Base-by-base conservation (phyloP, 2,329 filamentous ascomycete species). In the Curvularia spicifera region DNA sequence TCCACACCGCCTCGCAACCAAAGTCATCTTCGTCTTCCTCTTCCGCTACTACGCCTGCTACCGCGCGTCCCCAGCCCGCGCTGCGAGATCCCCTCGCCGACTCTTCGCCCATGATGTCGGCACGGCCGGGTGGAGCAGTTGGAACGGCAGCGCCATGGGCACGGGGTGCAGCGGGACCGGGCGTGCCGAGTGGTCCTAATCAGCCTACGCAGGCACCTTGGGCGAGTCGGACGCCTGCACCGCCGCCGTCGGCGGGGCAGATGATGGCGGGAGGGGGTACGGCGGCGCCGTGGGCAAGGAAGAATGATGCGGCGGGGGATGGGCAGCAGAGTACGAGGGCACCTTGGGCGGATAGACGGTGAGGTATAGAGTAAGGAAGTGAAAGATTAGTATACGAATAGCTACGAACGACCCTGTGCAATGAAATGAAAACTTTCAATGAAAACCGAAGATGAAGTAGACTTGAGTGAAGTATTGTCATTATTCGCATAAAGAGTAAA, bases 1-100 rank as follows among this genome's bases (percentile, higher is more conserved):
- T 76, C 0, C 76, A 78, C 55, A 76, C 73, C 4, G 59, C 71
- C 0, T 75, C 65, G 33, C 77, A 79, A 52, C 77, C 77, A 2
- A 69, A 70, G 18, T 64, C 67, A 15, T 56, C 59, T 13, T 64
- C 62, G 1, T 33, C 55, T 6, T 37, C 33, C 5, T n/a, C 64
- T 3, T 68, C 65, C 9, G 54, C 51, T 13, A 64, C 62, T 5
- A 53, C 67, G 1, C 31, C 31, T 12, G 58, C 71, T 0, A 66
- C 69, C 29, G 58, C 66, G 18, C 58, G 71, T 28, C 64, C 66
- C 0, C 69, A 71, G 40, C 58, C 64, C 2, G 44, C 64, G 4
- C 51, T 74, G 15, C 64, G 72, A 3, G 67, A 74, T 42, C 66
- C 71, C 2, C 45, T 71, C 55, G 68, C 67, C 15, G 71, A 71